These are phyloP conservation scores for Lachnellula willkommii DNA, from an alignment of 2,329 filamentous ascomycete genomes.

Conservation along the genomic window DNA sequence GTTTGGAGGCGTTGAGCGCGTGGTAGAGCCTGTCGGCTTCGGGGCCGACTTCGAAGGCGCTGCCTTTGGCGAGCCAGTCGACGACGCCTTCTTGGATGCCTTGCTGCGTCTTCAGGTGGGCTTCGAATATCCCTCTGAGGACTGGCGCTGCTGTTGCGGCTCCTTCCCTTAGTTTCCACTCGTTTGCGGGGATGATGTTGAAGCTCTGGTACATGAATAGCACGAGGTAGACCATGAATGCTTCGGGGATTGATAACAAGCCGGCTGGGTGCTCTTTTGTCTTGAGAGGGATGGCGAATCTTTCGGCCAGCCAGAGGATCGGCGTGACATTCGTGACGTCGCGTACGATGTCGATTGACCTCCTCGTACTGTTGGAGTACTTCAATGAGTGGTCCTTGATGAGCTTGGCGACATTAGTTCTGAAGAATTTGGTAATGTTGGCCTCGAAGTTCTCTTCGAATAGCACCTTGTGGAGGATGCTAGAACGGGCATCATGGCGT, in stretches of 20 bases:
- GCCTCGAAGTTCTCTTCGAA: constrained; percentile 41
- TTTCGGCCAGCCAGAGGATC: constrained; percentile 45
- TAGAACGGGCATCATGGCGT: constrained; percentile 37
- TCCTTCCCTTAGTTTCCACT: constrained; percentile 44
- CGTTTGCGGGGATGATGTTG: constrained; percentile 45
- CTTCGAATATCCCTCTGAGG: constrained; percentile 38
- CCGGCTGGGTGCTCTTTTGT: constrained; percentile 55
- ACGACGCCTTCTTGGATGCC: constrained; percentile 39
- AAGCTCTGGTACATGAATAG: constrained; percentile 48
- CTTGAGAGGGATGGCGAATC: constrained; percentile 55
- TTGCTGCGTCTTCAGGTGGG: constrained; percentile 41
- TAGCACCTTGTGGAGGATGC: constrained; percentile 40
- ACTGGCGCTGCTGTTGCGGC: constrained; percentile 36
- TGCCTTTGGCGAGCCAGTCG: constrained; percentile 44
- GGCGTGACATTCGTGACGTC: constrained; percentile 56
- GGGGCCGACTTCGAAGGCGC: constrained; percentile 43
- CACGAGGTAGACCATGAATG: constrained; percentile 41
- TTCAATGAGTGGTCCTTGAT: constrained; percentile 43
- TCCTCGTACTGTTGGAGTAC: constrained; percentile 37
- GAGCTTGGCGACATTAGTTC: constrained; percentile 37
- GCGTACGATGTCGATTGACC: constrained; percentile 47
- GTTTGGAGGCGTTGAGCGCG: constrained; percentile 40
- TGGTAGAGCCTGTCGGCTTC: constrained; percentile 48
- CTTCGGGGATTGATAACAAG: constrained; percentile 40
- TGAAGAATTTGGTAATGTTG: constrained; percentile 41